Conservation (phyloP, 2,329 filamentous ascomycete genomes). For the Anisogramma anomala region DNA sequence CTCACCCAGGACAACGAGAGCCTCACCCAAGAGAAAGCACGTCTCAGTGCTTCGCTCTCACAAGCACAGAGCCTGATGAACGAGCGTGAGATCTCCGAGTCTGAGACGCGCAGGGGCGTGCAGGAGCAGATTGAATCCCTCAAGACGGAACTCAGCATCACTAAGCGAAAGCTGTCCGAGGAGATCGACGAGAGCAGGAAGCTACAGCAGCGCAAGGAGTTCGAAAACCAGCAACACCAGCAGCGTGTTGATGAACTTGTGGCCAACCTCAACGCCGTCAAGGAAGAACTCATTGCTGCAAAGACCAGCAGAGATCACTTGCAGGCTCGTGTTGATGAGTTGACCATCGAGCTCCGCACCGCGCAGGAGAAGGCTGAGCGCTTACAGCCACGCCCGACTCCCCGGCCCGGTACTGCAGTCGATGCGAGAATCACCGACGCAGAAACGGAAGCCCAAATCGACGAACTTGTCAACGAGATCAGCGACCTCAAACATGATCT, state of each 20-base stretch:
- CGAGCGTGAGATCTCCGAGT: constrained; percentile 75
- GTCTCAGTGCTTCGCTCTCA: constrained; percentile 70
- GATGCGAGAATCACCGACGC: constrained; percentile 28
- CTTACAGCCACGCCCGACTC: constrained; percentile 66
- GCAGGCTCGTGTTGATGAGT: constrained; percentile 76
- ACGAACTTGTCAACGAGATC: constrained; percentile 74
- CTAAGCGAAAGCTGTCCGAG: constrained; percentile 72
- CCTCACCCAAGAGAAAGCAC: constrained; percentile 70
- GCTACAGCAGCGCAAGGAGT: constrained; percentile 72
- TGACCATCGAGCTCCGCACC: constrained; percentile 76
- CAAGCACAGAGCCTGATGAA: constrained; percentile 85
- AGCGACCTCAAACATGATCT: constrained; percentile 80
- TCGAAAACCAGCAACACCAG: constrained; percentile 76
- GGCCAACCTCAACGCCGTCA: constrained; percentile 62
- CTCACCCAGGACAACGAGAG: constrained; percentile 79
- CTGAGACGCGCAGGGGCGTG: constrained; percentile 68
- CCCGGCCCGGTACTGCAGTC: constrained; percentile 38
- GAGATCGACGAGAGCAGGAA: constrained; percentile 81
- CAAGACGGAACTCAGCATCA: constrained; percentile 64
- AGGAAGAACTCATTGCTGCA: constrained; percentile 74
- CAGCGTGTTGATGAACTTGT: constrained; percentile 89
- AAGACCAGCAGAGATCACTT: constrained; percentile 87
- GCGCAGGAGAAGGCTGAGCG: constrained; percentile 79
- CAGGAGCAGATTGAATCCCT: constrained; percentile 67
- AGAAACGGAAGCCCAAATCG: constrained; percentile 48